These are phyloP conservation scores for Yarrowia hollandica DNA, from an alignment of 805 yeast genomes.

Conservation along the genomic window DNA sequence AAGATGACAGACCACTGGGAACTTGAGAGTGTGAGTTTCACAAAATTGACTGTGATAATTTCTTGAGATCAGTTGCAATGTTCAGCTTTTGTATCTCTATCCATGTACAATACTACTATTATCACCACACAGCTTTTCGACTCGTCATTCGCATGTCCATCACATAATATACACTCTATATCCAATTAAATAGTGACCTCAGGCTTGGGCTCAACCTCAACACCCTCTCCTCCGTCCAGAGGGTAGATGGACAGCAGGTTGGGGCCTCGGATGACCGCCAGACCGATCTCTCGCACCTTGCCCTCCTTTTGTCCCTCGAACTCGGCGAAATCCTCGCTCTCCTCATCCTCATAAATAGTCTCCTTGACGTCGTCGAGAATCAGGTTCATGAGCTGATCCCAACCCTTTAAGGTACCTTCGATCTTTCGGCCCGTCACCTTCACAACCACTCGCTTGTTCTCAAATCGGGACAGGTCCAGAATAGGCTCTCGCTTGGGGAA, in stretches of 20 bases:
- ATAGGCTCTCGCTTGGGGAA: slow-evolving; percentile 92
- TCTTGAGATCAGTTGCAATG: too few relatives aligned
- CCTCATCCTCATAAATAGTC: slow-evolving; percentile 41
- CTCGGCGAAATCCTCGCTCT: slow-evolving; percentile 54
- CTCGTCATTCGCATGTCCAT: too few relatives aligned
- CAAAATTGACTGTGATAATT: too few relatives aligned
- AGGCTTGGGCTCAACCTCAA: slow-evolving; percentile 37
- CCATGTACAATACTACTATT: too few relatives aligned
- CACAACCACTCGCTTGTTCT: slow-evolving; percentile 70
- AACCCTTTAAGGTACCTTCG: slow-evolving; percentile 81
- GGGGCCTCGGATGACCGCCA: slow-evolving; percentile 85
- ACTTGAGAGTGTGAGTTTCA: too few relatives aligned
- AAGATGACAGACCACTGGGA: too few relatives aligned
- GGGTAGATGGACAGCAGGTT: slow-evolving; percentile 69
- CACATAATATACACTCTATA: slow-evolving; percentile 22
- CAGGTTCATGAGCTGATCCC: slow-evolving; percentile 91
- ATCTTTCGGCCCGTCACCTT: slow-evolving; percentile 80
- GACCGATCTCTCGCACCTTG: slow-evolving; percentile 67
- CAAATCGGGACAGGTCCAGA: slow-evolving; percentile 72
- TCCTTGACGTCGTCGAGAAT: slow-evolving; percentile 67
- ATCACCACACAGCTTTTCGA: too few relatives aligned
- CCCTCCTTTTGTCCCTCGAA: slow-evolving; percentile 56
- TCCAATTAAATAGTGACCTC: slow-evolving; percentile 25
- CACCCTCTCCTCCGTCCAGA: slow-evolving; percentile 65
- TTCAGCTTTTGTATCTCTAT: too few relatives aligned